Evolutionary conservation across 371 early-diverging fungal species (phyloP).

Genomic region (Lichtheimia ornata): DNA sequence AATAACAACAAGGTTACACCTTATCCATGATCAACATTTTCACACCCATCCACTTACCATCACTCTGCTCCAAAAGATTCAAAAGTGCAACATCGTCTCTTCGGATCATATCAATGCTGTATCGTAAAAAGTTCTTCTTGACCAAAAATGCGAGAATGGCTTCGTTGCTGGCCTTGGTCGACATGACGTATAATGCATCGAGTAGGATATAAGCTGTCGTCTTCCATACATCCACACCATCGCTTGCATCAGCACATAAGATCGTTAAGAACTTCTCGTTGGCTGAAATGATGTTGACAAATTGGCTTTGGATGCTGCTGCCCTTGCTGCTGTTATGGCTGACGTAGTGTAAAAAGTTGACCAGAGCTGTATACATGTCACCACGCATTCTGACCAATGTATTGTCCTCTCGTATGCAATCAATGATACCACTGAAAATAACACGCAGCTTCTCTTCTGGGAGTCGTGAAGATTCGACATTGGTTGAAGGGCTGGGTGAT

Average conservation of each 20-base stretch:
- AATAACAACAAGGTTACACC: neutral
- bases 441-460: slow-evolving; percentile 56
- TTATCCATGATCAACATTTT: neutral
- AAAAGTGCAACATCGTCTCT: slow-evolving; percentile 70
- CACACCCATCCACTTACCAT: slow-evolving; percentile 32
- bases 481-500: slow-evolving; percentile 13
- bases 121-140: slow-evolving; percentile 68
- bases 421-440: slow-evolving; percentile 69
- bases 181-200: slow-evolving; percentile 66
- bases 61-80: slow-evolving; percentile 53
- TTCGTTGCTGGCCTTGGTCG: slow-evolving; percentile 49
- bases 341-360: slow-evolving; percentile 70
- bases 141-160: slow-evolving; percentile 66
- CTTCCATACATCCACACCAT: slow-evolving; percentile 81
- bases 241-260: slow-evolving; percentile 80
- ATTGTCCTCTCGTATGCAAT: slow-evolving; percentile 62
- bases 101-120: slow-evolving; percentile 64
- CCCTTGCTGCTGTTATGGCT: slow-evolving; percentile 13
- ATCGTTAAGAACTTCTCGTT: slow-evolving; percentile 69
- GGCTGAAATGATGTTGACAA: slow-evolving; percentile 18
- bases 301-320: slow-evolving; percentile 15
- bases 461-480: slow-evolving; percentile 37
- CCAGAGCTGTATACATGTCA: slow-evolving; percentile 80
- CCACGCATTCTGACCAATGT: slow-evolving; percentile 72
- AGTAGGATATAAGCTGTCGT: slow-evolving; percentile 82